Base-by-base conservation (phyloP, 2,329 filamentous ascomycete species). In the Paracoccidioides brasiliensis region DNA sequence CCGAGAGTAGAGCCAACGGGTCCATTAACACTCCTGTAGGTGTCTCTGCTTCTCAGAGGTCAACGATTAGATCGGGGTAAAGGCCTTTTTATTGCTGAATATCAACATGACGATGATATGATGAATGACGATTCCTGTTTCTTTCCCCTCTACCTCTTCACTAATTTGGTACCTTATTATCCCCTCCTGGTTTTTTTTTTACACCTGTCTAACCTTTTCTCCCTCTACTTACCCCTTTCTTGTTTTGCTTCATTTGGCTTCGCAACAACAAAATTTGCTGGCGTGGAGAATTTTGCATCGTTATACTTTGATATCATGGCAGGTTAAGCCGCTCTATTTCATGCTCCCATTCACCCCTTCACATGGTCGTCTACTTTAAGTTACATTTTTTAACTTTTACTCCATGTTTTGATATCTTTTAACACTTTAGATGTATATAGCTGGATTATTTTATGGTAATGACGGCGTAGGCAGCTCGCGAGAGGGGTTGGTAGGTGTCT, bases 91-190 rank as follows among this genome's bases (percentile, higher is more conserved):
- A 14, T 48, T 46, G 15, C 40, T 58, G 30, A 46, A 53, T 41
- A 52, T 45, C 32, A 52, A 53, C 40, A 49, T 42, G n/a, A 54
- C 57, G 8, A 54, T 48, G 50, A 58, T 54, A 32, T 58, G 32
- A 44, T 8, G 32, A 52, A 12, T 52, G 42, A 30, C 8, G 4
- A 42, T 41, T 52, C 22, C 45, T 15, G 14, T 43, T 22, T 22
- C 4, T 30, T 30, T 10, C n/a, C 9, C 3, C 8, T 14, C 5
- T 14, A 4, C n/a, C 8, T 15, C 1, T 35, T 46, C 3, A 7
- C 15, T 37, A 37, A 22, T 22, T 22, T 22, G 22, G 22, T 22
- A 22, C 22, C 22, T 22, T 22, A 22, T 22, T 22, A 22, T 22
- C 22, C 22, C 22, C 22, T 22, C 22, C n/a, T n/a, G 2, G 22